A percentile compares a stretch with the other conserved stretches of the same genome.
Conservation (phyloP, 225 moss, liverwort and hornwort species). For the Lunularia cruciata region DNA sequence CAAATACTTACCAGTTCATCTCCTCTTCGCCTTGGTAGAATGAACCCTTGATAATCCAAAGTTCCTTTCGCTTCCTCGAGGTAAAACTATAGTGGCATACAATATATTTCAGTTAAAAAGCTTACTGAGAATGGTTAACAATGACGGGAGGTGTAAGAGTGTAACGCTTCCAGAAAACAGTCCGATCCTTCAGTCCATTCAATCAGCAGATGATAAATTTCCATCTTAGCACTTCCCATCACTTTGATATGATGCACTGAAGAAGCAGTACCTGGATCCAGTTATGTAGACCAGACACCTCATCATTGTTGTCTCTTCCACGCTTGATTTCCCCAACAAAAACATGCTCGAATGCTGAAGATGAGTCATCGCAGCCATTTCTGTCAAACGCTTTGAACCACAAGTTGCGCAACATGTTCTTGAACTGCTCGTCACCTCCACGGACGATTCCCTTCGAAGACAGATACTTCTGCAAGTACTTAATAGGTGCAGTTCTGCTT, state of each 20-base stretch:
- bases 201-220: too few relatives aligned
- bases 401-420: constrained; percentile 56
- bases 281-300: constrained; percentile 95
- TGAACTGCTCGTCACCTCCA: constrained; percentile 66
- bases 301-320: constrained; percentile 27
- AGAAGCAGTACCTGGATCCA: constrained; percentile 81
- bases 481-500: constrained; percentile 87
- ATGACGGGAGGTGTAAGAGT: too few relatives aligned
- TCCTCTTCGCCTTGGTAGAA: constrained; percentile 76
- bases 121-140: too few relatives aligned
- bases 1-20: constrained; percentile 48
- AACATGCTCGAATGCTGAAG: constrained; percentile 95
- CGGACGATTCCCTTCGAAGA: constrained; percentile 59
- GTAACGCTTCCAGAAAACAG: neutral
- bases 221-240: too few relatives aligned
- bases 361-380: constrained; percentile 68
- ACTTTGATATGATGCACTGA: neutral
- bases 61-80: constrained; percentile 85
- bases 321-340: constrained; percentile 93
- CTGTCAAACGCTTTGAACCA: constrained; percentile 85
- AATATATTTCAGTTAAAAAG: neutral
- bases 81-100: constrained; percentile 56
- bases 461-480: constrained; percentile 72
- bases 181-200: neutral
- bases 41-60: constrained; percentile 81